Conservation (phyloP, 768 basidiomycete species). For the Porpolomopsis calyptriformis region DNA sequence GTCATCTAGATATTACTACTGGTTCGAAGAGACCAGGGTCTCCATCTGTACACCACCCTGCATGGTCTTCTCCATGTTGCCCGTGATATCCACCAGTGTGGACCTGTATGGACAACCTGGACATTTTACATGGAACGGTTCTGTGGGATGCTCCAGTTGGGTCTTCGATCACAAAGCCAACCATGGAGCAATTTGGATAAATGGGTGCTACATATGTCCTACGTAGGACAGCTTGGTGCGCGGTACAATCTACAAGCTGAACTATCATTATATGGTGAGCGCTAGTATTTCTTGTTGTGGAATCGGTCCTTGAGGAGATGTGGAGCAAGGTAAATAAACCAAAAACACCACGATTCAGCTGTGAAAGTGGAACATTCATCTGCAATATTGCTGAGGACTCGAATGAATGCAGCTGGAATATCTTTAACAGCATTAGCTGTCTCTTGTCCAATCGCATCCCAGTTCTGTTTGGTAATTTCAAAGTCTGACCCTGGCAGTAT, state of each 20-base stretch:
- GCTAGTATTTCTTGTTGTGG: constrained; percentile 22
- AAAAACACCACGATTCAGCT: constrained; percentile 30
- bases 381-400: constrained; percentile 18
- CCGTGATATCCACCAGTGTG: constrained; percentile 20
- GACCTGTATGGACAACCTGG: constrained; percentile 27
- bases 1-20: constrained; percentile 27
- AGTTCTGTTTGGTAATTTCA: constrained; percentile 15
- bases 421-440: constrained; percentile 15
- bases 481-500: constrained; percentile 24
- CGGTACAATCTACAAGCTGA: constrained; percentile 28
- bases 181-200: constrained; percentile 27
- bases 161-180: constrained; percentile 13
- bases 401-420: constrained; percentile 25
- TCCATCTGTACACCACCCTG: constrained; percentile 21
- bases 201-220: constrained; percentile 24
- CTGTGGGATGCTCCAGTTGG: constrained; percentile 19
- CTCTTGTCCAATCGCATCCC: constrained; percentile 27
- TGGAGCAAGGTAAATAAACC: constrained; percentile 28
- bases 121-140: constrained; percentile 26
- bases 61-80: constrained; percentile 26
- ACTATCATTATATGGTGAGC: constrained; percentile 24
- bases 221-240: constrained; percentile 22
- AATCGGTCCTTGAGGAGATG: constrained; percentile 26
- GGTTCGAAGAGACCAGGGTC: constrained; percentile 17
- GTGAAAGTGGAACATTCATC: constrained; percentile 19